A percentile compares a stretch with the other conserved stretches of the same genome.
Conservation (phyloP, 331 rosid genomes). For the Quercus phellos region DNA sequence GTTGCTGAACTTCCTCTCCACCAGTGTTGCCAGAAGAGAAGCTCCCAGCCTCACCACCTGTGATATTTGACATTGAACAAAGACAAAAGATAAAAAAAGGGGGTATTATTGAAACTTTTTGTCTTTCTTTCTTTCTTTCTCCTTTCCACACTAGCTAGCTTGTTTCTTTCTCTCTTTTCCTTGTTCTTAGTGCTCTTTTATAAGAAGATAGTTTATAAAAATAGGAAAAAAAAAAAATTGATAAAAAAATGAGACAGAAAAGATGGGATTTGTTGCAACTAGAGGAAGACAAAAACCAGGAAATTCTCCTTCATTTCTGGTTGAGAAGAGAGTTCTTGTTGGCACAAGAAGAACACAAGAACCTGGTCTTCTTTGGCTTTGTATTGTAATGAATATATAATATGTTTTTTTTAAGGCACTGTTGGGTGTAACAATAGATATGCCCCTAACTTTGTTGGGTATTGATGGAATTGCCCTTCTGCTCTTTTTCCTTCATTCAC, state of each 20-base stretch:
- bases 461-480: conserved; percentile 34
- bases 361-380: conserved; percentile 44
- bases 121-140: conserved; percentile 17
- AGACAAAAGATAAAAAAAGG: conserved; percentile 16
- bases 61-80: conserved; percentile 71
- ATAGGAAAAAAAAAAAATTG: background rate
- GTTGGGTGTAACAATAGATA: conserved; percentile 4
- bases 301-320: conserved; percentile 78
- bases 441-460: conserved; percentile 39
- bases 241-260: conserved; percentile 27
- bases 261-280: conserved; percentile 48
- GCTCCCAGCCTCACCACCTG: conserved; percentile 61
- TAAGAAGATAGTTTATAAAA: conserved; percentile 10
- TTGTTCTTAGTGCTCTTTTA: conserved; percentile 8
- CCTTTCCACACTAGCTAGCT: conserved; percentile 22
- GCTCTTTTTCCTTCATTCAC: background rate
- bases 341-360: conserved; percentile 47
- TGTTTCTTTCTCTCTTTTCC: conserved; percentile 21
- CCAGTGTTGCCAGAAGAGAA: conserved; percentile 60
- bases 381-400: conserved; percentile 21
- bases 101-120: conserved; percentile 7
- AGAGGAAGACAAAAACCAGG: conserved; percentile 86
- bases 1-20: conserved; percentile 43
- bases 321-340: conserved; percentile 33
- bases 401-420: conserved; percentile 23